Evolutionary conservation across 2,329 filamentous ascomycete genomes (phyloP), one percentile per base, ranked within the genome.

Genomic region (Aspergillus sojae): DNA sequence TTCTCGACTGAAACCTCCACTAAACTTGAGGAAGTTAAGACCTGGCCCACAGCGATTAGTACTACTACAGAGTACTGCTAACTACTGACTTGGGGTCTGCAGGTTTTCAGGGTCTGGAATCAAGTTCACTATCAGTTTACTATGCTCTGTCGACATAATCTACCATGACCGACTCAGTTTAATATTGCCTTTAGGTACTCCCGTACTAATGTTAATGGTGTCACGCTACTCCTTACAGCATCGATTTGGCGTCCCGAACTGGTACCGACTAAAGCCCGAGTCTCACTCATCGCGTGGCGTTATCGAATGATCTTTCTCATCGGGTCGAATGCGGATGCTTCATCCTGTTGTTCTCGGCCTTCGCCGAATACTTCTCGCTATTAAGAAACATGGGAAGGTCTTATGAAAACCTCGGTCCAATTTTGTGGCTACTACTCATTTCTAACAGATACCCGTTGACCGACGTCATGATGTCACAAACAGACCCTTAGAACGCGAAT

Each of bases 401-500:
- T 19, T 28, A 16, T n/a, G 16, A 4, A 52, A 52, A 52, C 28
- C 48, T 21, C 48, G 48, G 48, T 32, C 48, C 16, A 52, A 21
- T 0, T 52, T 21, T 52, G 48, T 52, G 48, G 28, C 48, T 32
- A 52, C 48, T 6, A 52, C 16, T 32, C 26, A n/a, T 52, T 30
- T 2, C 30, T 34, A 54, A 39, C 11, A 10, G 11, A 26, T 34
- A 61, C 21, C 43, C 41, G 52, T 41, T 43, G 43, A 52, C 53
- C 14, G 39, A 57, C 57, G 52, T 61, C 59, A 61, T 67, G 60
- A 60, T 67, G 65, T 66, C 60, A 66, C 59, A 54, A 21, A 21
- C 26, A 34, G 36, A 23, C 30, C 19, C 21, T 41, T 14, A 28
- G n/a, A 32, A 41, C 60, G 41, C 50, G 57, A 32, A 60, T 46